These are phyloP conservation scores for Arthrobotrys entomopaga DNA, from an alignment of 2,329 filamentous ascomycete genomes.

Conservation along the genomic window DNA sequence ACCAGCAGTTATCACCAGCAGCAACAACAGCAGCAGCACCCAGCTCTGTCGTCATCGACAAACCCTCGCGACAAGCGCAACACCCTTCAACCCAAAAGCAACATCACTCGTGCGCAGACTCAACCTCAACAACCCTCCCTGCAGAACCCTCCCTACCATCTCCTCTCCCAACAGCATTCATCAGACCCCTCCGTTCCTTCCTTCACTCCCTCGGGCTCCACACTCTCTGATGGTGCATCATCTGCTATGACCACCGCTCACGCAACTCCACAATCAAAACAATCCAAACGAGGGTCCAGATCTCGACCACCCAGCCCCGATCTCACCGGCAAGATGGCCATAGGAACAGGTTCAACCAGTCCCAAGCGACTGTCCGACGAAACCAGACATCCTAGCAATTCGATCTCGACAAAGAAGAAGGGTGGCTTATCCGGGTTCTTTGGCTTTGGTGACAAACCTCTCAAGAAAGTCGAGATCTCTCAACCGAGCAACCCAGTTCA, in stretches of 20 bases:
- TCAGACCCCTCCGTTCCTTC: constrained; percentile 37
- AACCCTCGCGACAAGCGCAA: constrained; percentile 42
- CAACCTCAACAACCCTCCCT: constrained; percentile 15
- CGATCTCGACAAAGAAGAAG: constrained; percentile 76
- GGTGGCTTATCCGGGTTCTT: constrained; percentile 88
- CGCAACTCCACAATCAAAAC: constrained; percentile 27
- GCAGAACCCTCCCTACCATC: constrained; percentile 39
- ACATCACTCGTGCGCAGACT: constrained; percentile 20
- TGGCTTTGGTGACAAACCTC: constrained; percentile 83
- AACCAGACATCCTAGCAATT: constrained; percentile 69
- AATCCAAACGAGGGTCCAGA: constrained; percentile 41
- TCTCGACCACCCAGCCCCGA: constrained; percentile 52
- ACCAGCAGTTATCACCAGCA: constrained; percentile 1
- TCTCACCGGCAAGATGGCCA: constrained; percentile 52
- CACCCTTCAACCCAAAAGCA: constrained; percentile 52
- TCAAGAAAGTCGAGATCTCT: constrained; percentile 93
- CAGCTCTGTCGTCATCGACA: constrained; percentile 19
- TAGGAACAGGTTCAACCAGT: constrained; percentile 63
- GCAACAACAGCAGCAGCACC: constrained; percentile 6
- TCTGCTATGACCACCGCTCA: constrained; percentile 34
- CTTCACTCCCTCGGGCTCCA: constrained; percentile 30
- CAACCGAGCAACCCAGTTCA: constrained; percentile 97
- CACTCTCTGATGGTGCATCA: constrained; percentile 24
- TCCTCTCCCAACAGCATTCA: constrained; percentile 35
- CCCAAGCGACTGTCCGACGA: constrained; percentile 85